Evolutionary conservation across 441 rosid species (phyloP).

Genomic region (Gossypium gossypioides): DNA sequence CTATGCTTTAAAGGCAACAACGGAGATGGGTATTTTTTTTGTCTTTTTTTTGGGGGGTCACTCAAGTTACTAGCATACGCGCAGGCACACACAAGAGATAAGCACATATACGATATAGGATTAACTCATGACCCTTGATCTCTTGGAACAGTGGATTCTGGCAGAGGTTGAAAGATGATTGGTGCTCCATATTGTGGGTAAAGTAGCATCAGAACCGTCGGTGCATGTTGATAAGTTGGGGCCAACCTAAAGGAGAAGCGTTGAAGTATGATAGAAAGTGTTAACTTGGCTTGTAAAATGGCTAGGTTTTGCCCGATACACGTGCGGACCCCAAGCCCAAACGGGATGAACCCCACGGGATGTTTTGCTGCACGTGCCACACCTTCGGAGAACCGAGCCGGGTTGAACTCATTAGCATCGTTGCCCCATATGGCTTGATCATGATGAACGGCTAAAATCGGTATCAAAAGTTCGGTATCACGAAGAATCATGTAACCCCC

Average conservation of each 20-base stretch:
- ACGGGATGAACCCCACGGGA: constrained; percentile 70
- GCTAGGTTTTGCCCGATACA: constrained; percentile 92
- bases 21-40: background rate
- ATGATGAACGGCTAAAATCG: constrained; percentile 82
- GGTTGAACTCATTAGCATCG: constrained; percentile 83
- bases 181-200: constrained; percentile 97
- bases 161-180: constrained; percentile 41
- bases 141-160: background rate
- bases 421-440: constrained; percentile 80
- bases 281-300: constrained; percentile 67
- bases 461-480: constrained; percentile 78
- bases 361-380: constrained; percentile 67
- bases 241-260: constrained; percentile 72
- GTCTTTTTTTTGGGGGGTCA: background rate
- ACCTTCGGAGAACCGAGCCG: constrained; percentile 59
- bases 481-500: constrained; percentile 73
- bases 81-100: constrained; percentile 9
- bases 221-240: constrained; percentile 77
- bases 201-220: constrained; percentile 79
- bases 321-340: constrained; percentile 70
- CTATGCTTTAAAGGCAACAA: constrained; percentile 1
- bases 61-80: constrained; percentile 6
- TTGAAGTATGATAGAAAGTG: constrained; percentile 56
- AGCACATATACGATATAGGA: background rate
- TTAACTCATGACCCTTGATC: constrained; percentile 10